These are phyloP conservation scores for Aaosphaeria arxii DNA, from an alignment of 2,329 filamentous ascomycete genomes.

Conservation along the genomic window DNA sequence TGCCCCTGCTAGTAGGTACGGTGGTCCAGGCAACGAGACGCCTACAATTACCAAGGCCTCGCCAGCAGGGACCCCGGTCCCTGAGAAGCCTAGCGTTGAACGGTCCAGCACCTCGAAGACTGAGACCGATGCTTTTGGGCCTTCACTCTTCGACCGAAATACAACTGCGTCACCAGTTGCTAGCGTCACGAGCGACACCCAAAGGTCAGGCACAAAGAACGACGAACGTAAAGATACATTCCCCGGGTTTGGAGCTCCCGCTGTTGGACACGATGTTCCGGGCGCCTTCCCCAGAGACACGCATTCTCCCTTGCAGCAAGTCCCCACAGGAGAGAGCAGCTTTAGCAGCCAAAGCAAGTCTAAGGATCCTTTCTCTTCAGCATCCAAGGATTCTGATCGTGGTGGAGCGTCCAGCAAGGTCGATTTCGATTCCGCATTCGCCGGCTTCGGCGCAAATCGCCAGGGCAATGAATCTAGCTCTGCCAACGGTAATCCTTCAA, in stretches of 20 bases:
- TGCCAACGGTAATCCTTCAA: constrained; percentile 22
- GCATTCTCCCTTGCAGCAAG: constrained; percentile 45
- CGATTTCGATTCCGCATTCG: constrained; percentile 84
- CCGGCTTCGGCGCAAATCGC: constrained; percentile 61
- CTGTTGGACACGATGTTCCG: constrained; percentile 36
- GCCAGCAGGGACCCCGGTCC: constrained; percentile 52
- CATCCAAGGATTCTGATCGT: constrained; percentile 29
- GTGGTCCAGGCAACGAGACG: constrained; percentile 48
- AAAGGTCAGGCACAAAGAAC: constrained; percentile 29
- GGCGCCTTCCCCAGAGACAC: constrained; percentile 48
- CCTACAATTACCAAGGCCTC: constrained; percentile 43
- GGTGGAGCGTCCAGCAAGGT: constrained; percentile 56
- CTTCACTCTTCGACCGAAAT: constrained; percentile 37
- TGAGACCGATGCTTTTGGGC: constrained; percentile 33
- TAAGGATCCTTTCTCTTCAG: constrained; percentile 41
- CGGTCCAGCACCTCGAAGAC: constrained; percentile 33
- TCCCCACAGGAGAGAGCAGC: constrained; percentile 47
- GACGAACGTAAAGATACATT: constrained; percentile 42
- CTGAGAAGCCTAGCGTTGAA: constrained; percentile 41
- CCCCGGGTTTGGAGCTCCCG: constrained; percentile 34
- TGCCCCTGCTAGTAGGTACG: constrained; percentile 65
- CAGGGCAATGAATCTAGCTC: constrained; percentile 46
- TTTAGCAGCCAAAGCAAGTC: constrained; percentile 46
- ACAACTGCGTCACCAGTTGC: constrained; percentile 39
- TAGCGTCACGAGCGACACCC: constrained; percentile 38